Evolutionary conservation across 2,329 filamentous ascomycete genomes (phyloP).

Genomic region (Canariomyces notabilis): DNA sequence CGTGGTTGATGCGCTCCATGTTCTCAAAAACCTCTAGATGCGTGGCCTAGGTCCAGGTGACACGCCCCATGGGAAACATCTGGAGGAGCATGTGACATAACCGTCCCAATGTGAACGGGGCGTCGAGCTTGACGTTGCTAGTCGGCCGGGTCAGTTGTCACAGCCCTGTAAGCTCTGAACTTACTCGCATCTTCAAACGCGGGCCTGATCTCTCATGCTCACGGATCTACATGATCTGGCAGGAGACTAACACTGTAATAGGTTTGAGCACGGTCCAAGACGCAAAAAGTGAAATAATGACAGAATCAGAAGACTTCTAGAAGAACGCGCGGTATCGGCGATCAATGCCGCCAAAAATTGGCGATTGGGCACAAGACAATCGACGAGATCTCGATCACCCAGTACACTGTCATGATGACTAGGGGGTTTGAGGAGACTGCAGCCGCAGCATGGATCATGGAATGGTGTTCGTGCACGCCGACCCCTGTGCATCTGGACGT

Average conservation of each 20-base stretch:
- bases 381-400: conserved; percentile 3
- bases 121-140: not conserved
- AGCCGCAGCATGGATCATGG: too few species aligned
- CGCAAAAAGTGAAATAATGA: too few species aligned
- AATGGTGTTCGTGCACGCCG: conserved; percentile 6
- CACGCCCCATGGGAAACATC: not conserved
- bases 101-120: too few species aligned
- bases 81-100: not conserved
- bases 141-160: too few species aligned
- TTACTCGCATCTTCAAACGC: too few species aligned
- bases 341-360: conserved; percentile 13
- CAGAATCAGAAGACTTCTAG: conserved; percentile 10
- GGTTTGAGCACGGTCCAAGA: too few species aligned
- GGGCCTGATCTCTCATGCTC: too few species aligned
- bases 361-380: conserved; percentile 9
- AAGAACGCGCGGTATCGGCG: too few species aligned
- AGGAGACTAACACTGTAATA: too few species aligned
- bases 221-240: not conserved
- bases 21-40: not conserved
- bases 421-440: too few species aligned
- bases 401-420: too few species aligned
- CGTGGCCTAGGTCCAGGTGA: not conserved
- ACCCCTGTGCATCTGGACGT: conserved; percentile 4
- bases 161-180: too few species aligned
- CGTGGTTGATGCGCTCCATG: not conserved